phyloP scores from a whole-genome alignment of 768 basidiomycete genomes.

The Rhizopogon salebrosus region DNA sequence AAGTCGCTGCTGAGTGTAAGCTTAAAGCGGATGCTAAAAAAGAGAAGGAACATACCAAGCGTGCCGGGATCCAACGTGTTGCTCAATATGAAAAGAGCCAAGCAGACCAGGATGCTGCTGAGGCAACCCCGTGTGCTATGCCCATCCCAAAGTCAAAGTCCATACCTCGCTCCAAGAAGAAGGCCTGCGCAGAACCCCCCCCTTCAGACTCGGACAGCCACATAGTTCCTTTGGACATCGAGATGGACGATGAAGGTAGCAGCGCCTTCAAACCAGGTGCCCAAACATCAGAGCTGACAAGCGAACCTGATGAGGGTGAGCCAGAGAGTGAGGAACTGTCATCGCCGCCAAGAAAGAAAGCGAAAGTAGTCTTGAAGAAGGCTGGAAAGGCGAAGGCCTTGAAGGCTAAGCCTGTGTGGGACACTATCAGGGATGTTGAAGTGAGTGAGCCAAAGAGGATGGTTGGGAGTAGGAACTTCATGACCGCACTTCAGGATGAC shows the following conservation, averaged over 20 bases:
- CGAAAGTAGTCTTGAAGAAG: too few relatives aligned
- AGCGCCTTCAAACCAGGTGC: background rate
- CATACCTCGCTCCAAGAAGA: background rate
- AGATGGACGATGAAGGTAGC: background rate
- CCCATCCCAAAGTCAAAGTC: background rate
- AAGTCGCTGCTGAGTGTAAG: constrained; percentile 7
- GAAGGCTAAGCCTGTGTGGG: too few relatives aligned
- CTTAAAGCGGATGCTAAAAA: background rate
- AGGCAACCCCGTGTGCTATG: background rate
- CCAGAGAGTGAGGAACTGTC: background rate
- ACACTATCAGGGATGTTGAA: too few relatives aligned
- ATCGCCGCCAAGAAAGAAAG: too few relatives aligned
- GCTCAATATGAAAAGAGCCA: background rate
- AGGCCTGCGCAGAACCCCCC: background rate
- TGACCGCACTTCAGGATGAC: too few relatives aligned
- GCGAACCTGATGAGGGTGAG: background rate
- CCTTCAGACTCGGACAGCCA: background rate
- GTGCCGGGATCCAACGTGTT: background rate
- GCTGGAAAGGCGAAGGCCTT: too few relatives aligned
- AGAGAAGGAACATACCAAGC: background rate
- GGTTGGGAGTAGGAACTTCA: too few relatives aligned
- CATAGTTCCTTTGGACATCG: background rate
- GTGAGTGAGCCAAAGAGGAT: too few relatives aligned
- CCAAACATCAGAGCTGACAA: background rate
- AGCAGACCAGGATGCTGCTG: background rate